Percentiles rank a stretch among this genome's conserved stretches.
These are phyloP conservation scores for Yamadazyma dendronema DNA, from an alignment of 1,139 yeast genomes.

Conservation along the genomic window DNA sequence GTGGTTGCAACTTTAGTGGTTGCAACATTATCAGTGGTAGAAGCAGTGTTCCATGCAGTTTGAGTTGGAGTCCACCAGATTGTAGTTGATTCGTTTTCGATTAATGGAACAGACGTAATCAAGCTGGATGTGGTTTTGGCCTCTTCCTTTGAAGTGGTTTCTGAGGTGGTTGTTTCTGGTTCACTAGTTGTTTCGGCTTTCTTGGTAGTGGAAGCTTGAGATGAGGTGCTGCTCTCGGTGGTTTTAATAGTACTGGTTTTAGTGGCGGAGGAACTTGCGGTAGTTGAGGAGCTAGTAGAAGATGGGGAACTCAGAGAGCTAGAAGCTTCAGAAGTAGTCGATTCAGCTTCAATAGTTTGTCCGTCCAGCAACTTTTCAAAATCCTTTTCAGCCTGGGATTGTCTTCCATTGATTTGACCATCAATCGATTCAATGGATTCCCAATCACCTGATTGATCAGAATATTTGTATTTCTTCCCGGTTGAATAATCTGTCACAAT, in stretches of 20 bases:
- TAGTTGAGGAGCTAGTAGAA: conserved; percentile 1
- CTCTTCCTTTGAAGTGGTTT: conserved; percentile 4
- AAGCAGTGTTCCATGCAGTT: conserved; percentile 9
- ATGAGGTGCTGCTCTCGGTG: not conserved
- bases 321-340: conserved; percentile 1
- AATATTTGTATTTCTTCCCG: conserved; percentile 65
- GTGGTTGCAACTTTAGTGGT: conserved; percentile 1
- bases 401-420: conserved; percentile 67
- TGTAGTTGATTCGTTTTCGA: conserved; percentile 5
- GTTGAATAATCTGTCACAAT: conserved; percentile 77
- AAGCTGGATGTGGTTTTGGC: conserved; percentile 2
- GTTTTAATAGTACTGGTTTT: conserved; percentile 3
- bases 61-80: conserved; percentile 12
- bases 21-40: conserved; percentile 3
- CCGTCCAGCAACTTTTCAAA: conserved; percentile 38
- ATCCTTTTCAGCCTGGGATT: conserved; percentile 46
- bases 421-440: conserved; percentile 60
- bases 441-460: conserved; percentile 67
- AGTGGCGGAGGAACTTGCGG: conserved; percentile 4
- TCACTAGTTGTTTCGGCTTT: conserved; percentile 4
- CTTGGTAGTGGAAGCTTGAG: conserved; percentile 2
- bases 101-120: conserved; percentile 3
- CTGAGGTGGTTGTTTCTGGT: conserved; percentile 4
- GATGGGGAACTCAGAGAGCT: conserved; percentile 5
- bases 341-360: conserved; percentile 8